phyloP scores from a whole-genome alignment of 2,329 filamentous ascomycete genomes.

The Apiospora sp. region DNA sequence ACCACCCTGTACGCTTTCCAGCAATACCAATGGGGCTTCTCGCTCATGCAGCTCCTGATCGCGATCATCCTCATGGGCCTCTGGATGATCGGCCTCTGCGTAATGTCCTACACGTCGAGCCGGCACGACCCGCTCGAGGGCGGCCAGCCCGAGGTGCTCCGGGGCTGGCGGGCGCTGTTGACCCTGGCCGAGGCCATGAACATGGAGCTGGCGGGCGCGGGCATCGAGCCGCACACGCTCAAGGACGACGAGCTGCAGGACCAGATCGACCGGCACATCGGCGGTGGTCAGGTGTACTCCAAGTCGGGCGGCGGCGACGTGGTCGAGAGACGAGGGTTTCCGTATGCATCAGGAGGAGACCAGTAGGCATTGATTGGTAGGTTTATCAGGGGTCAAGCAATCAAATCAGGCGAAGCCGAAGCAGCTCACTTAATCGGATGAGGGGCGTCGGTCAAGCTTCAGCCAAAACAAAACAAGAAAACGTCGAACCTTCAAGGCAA shows the following conservation, averaged over 20 bases:
- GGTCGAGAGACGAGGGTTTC: not conserved
- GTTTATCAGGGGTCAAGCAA: not conserved
- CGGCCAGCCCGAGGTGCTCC: slow-evolving; percentile 8
- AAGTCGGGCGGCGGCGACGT: not conserved
- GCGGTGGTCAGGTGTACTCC: not conserved
- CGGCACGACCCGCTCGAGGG: not conserved
- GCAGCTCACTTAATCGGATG: slow-evolving; percentile 6
- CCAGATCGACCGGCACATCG: not conserved
- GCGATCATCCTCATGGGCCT: not conserved
- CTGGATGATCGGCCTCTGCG: not conserved
- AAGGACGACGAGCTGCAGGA: not conserved
- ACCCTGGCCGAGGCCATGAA: slow-evolving; percentile 14
- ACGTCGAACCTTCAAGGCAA: not conserved
- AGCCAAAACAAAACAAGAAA: not conserved
- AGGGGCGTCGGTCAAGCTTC: not conserved
- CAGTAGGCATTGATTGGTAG: not conserved
- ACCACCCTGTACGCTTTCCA: not conserved
- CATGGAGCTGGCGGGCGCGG: not conserved
- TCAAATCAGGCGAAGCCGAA: not conserved
- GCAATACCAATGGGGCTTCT: slow-evolving; percentile 14
- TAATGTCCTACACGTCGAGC: not conserved
- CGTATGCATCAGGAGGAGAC: not conserved
- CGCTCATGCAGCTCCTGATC: slow-evolving; percentile 1
- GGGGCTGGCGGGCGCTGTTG: slow-evolving; percentile 2
- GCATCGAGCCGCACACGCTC: not conserved